These are phyloP conservation scores for Aspergillus neotritici DNA, from an alignment of 2,329 filamentous ascomycete species.

Conservation along the genomic window DNA sequence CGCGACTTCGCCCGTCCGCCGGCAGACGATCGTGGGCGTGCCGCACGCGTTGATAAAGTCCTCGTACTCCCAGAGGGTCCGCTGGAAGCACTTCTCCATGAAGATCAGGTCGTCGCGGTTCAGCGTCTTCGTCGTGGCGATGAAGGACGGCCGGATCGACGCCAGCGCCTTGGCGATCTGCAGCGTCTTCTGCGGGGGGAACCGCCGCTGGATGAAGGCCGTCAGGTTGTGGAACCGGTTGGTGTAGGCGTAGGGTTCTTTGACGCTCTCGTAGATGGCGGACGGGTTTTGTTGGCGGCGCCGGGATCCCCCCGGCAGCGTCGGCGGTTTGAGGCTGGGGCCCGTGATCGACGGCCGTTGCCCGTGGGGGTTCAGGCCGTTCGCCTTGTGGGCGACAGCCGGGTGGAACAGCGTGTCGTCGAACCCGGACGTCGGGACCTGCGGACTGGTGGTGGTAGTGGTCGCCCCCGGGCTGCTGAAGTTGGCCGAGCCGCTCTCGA, in stretches of 20 bases:
- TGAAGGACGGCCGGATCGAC: constrained; percentile 86
- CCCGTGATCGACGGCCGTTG: constrained; percentile 39
- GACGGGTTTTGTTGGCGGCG: constrained; percentile 66
- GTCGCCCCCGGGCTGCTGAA: constrained; percentile 55
- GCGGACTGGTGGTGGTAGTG: constrained; percentile 52
- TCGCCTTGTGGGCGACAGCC: constrained; percentile 22
- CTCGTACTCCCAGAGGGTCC: constrained; percentile 87
- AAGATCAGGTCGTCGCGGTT: constrained; percentile 87
- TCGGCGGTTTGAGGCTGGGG: constrained; percentile 40
- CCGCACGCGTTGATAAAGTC: constrained; percentile 84
- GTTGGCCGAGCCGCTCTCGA: constrained; percentile 52
- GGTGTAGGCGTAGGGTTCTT: constrained; percentile 86
- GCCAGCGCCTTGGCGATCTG: constrained; percentile 82
- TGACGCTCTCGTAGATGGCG: constrained; percentile 80
- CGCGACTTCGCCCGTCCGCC: constrained; percentile 89
- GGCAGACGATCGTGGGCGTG: constrained; percentile 85
- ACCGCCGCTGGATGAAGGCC: constrained; percentile 70
- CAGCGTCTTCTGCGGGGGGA: constrained; percentile 68
- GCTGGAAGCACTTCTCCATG: constrained; percentile 95
- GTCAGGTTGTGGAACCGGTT: constrained; percentile 85
- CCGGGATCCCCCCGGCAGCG: constrained; percentile 37
- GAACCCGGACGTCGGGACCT: constrained; percentile 37
- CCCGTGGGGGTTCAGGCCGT: constrained; percentile 26
- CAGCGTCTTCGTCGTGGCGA: constrained; percentile 83
- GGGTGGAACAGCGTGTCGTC: constrained; percentile 32